phyloP scores from a whole-genome alignment of 1,139 yeast species.

The Protomyces inundatus region DNA sequence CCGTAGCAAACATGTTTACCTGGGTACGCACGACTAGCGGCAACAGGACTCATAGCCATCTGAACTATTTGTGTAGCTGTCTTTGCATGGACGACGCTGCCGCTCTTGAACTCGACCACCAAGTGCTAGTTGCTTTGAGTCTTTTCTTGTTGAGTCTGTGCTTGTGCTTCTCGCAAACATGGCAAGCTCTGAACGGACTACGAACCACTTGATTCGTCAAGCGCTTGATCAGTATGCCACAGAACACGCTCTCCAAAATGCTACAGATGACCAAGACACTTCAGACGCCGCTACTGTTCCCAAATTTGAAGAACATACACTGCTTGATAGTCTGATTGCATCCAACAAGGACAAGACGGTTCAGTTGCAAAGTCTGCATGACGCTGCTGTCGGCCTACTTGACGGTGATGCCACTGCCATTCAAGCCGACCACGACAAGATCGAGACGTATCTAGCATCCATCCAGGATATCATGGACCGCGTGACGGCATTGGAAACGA shows the following conservation, averaged over 20 bases:
- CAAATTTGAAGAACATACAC: neutral
- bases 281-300: neutral
- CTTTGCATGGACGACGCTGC: too few species aligned
- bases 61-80: too few species aligned
- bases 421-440: neutral
- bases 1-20: too few species aligned
- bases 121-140: neutral
- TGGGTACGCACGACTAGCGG: too few species aligned
- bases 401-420: neutral
- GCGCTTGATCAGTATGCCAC: neutral
- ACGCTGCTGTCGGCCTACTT: neutral
- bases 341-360: neutral
- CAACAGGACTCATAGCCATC: too few species aligned
- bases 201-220: neutral
- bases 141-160: neutral
- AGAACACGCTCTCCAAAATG: neutral
- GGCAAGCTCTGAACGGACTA: neutral
- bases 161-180: neutral
- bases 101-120: too few species aligned
- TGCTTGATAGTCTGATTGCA: neutral
- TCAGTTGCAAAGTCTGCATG: neutral
- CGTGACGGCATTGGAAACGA: neutral
- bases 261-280: neutral
- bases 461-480: neutral
- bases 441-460: neutral